Percentiles rank a stretch among this genome's conserved stretches.
These are phyloP conservation scores for Phytophthora pseudosyringae DNA, from an alignment of 352 stramenopile species.

Conservation along the genomic window DNA sequence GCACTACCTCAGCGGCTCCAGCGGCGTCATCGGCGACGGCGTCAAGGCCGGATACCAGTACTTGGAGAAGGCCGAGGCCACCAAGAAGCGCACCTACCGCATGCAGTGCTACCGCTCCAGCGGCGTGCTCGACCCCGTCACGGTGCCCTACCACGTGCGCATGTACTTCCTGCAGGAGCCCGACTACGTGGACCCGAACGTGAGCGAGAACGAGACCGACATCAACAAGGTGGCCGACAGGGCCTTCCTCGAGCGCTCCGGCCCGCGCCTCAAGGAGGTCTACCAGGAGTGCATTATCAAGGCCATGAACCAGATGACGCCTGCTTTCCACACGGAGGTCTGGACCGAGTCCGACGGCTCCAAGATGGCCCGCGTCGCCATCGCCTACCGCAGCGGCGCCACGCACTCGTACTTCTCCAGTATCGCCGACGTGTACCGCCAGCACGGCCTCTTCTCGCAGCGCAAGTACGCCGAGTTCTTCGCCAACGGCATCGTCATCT, in stretches of 20 bases:
- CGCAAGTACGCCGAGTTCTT: conserved; percentile 90
- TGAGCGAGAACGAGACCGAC: conserved; percentile 67
- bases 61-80: conserved; percentile 58
- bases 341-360: conserved; percentile 74
- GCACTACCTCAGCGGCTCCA: conserved; percentile 75
- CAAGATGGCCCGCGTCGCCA: conserved; percentile 82
- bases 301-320: conserved; percentile 79
- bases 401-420: conserved; percentile 90
- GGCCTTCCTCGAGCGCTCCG: conserved; percentile 75
- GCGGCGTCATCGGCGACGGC: conserved; percentile 77
- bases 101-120: conserved; percentile 88
- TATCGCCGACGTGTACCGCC: conserved; percentile 86
- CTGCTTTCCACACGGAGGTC: conserved; percentile 80
- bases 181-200: conserved; percentile 64
- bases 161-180: conserved; percentile 88
- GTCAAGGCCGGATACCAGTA: conserved; percentile 84
- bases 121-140: conserved; percentile 73
- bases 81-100: conserved; percentile 73
- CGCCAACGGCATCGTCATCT: conserved; percentile 85
- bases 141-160: conserved; percentile 82
- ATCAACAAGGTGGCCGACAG: conserved; percentile 82
- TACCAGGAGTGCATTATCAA: conserved; percentile 84
- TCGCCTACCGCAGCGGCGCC: conserved; percentile 77
- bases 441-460: conserved; percentile 83
- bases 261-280: conserved; percentile 68